phyloP scores from a whole-genome alignment of 148 eudicot species.

The Cornus florida region DNA sequence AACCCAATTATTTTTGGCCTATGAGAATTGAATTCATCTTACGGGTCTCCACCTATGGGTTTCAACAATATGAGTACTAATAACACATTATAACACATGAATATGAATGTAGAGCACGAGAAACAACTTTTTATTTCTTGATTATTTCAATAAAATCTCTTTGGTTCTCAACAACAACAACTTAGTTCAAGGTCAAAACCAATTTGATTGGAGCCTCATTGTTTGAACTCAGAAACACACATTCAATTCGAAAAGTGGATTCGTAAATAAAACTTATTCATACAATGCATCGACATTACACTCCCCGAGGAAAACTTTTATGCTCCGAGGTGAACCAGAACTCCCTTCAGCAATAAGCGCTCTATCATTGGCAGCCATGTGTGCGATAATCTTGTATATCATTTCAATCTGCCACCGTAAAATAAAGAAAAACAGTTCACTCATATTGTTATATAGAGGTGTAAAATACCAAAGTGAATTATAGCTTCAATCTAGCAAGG shows the following conservation, averaged over 20 bases:
- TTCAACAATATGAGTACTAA: too few species aligned
- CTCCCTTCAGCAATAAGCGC: conserved; percentile 82
- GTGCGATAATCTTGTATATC: conserved; percentile 90
- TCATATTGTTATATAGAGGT: neutral
- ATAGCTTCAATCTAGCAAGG: neutral
- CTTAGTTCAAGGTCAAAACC: neutral
- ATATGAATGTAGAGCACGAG: neutral
- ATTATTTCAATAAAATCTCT: neutral
- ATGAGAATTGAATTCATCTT: too few species aligned
- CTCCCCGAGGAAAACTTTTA: conserved; percentile 87
- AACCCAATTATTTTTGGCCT: too few species aligned
- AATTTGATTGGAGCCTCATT: neutral
- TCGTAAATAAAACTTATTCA: conserved; percentile 21
- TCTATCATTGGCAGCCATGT: conserved; percentile 99
- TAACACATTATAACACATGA: neutral
- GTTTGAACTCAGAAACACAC: neutral
- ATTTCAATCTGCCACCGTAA: conserved; percentile 73
- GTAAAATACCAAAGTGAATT: neutral
- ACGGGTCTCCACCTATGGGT: too few species aligned
- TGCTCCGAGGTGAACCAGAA: conserved; percentile 94
- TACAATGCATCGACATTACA: conserved; percentile 78
- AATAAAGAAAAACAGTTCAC: neutral
- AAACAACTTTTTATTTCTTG: neutral
- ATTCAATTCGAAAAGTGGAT: neutral
- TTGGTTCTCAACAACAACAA: neutral